Conservation (phyloP, 306 rosid species). For the Vigna reflexopilosa region DNA sequence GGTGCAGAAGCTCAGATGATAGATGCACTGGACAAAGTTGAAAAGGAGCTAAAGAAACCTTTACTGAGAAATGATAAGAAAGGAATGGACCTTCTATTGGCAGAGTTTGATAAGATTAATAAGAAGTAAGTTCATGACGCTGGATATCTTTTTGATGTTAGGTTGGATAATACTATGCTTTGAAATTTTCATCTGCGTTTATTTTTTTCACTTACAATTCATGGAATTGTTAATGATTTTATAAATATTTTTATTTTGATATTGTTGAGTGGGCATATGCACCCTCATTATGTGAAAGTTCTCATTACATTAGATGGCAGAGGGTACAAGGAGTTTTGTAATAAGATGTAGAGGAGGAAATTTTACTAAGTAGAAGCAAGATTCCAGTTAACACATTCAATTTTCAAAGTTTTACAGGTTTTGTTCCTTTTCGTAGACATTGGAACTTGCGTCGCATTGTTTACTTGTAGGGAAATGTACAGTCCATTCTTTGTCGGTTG, state of each 20-base stretch:
- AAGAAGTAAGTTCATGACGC: slow-evolving; percentile 61
- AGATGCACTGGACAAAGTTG: slow-evolving; percentile 88
- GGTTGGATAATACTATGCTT: slow-evolving; percentile 1
- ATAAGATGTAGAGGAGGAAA: background rate
- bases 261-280: slow-evolving; percentile 16
- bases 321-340: slow-evolving; percentile 29
- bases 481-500: background rate
- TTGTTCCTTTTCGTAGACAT: slow-evolving; percentile 10
- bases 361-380: slow-evolving; percentile 10
- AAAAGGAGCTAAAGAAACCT: slow-evolving; percentile 82
- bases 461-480: slow-evolving; percentile 34
- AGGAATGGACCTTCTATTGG: slow-evolving; percentile 86
- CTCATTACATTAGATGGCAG: slow-evolving; percentile 7
- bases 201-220: slow-evolving; percentile 6
- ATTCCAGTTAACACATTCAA: slow-evolving; percentile 2
- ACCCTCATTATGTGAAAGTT: slow-evolving; percentile 8
- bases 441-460: slow-evolving; percentile 11
- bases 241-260: background rate
- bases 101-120: slow-evolving; percentile 88
- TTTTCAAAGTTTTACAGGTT: background rate
- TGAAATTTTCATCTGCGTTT: slow-evolving; percentile 22
- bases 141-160: slow-evolving; percentile 6
- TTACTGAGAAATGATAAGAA: slow-evolving; percentile 87
- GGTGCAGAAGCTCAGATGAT: slow-evolving; percentile 94
- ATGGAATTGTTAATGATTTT: slow-evolving; percentile 20